Evolutionary conservation across 2,329 filamentous ascomycete genomes (phyloP).

Genomic region (Xylaria sp.): DNA sequence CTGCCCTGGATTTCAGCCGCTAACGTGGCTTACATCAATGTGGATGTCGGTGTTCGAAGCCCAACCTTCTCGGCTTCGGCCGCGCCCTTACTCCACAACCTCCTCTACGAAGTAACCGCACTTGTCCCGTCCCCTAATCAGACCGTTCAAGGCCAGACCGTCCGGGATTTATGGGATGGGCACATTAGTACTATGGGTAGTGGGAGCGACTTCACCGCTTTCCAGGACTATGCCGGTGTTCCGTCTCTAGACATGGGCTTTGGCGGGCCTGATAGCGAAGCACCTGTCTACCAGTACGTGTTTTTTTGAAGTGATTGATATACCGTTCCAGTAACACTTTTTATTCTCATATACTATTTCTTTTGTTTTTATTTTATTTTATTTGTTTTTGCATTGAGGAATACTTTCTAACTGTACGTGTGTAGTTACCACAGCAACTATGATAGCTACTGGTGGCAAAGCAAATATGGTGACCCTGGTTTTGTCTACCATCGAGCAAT

Average conservation of each 20-base stretch:
- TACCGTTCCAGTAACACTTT: neutral
- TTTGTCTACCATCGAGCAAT: slow-evolving; percentile 74
- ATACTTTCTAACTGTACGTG: slow-evolving; percentile 8
- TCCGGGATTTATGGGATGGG: slow-evolving; percentile 73
- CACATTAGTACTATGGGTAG: slow-evolving; percentile 73
- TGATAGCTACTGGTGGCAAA: slow-evolving; percentile 91
- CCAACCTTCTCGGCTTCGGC: slow-evolving; percentile 71
- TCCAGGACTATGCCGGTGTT: slow-evolving; percentile 76
- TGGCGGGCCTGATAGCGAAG: slow-evolving; percentile 52
- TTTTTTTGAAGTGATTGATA: neutral
- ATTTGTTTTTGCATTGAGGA: neutral
- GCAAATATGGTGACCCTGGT: slow-evolving; percentile 76
- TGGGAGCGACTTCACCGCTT: slow-evolving; percentile 79
- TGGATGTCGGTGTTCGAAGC: slow-evolving; percentile 79
- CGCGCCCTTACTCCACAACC: slow-evolving; percentile 78
- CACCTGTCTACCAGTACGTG: slow-evolving; percentile 69
- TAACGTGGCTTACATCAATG: slow-evolving; percentile 85
- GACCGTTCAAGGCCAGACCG: slow-evolving; percentile 73
- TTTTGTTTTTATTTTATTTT: too few relatives aligned
- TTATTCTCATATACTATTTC: neutral
- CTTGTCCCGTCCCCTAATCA: slow-evolving; percentile 79
- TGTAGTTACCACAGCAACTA: slow-evolving; percentile 84
- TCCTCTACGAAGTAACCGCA: slow-evolving; percentile 73
- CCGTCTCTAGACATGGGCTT: slow-evolving; percentile 74
- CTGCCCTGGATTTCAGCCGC: slow-evolving; percentile 79